These are phyloP conservation scores for Xylariaceae sp. DNA, from an alignment of 2,329 filamentous ascomycete genomes.

Conservation along the genomic window DNA sequence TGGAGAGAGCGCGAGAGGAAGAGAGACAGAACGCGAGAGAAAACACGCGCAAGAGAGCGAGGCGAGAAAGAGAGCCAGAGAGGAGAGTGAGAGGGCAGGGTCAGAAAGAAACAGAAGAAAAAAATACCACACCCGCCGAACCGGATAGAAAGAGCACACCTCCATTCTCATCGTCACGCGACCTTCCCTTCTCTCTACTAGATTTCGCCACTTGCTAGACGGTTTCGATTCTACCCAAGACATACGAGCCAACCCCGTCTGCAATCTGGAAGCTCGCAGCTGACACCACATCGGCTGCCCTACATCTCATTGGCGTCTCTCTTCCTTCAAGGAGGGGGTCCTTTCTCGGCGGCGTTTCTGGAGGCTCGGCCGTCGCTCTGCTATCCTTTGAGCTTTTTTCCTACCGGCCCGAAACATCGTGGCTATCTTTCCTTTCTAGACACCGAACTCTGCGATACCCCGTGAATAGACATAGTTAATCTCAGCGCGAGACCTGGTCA, in stretches of 20 bases:
- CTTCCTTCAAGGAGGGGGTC: conserved; percentile 9
- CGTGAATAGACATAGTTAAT: conserved; percentile 26
- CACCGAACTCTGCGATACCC: conserved; percentile 25
- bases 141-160: no score
- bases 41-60: conserved; percentile 6
- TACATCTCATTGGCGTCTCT: conserved; percentile 8
- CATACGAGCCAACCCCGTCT: conserved; percentile 10
- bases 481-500: conserved; percentile 17
- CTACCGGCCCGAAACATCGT: no score
- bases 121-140: no score
- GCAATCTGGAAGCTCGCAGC: conserved; percentile 10
- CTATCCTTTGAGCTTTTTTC: conserved; percentile 15
- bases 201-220: conserved; percentile 6
- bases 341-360: conserved; percentile 15
- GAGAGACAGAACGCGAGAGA: conserved; percentile 4
- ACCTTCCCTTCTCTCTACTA: no score
- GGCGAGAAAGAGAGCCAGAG: no score
- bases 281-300: conserved; percentile 8
- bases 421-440: no score
- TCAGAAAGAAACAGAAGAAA: no score
- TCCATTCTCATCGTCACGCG: no score
- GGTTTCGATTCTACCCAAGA: conserved; percentile 9
- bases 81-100: no score
- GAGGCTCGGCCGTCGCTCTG: conserved; percentile 12
- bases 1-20: conserved; percentile 5